Percentiles rank a stretch among this genome's conserved stretches.
phyloP scores from a whole-genome alignment of 1,284 basidiomycete species.

The Apiotrichum gracile region DNA sequence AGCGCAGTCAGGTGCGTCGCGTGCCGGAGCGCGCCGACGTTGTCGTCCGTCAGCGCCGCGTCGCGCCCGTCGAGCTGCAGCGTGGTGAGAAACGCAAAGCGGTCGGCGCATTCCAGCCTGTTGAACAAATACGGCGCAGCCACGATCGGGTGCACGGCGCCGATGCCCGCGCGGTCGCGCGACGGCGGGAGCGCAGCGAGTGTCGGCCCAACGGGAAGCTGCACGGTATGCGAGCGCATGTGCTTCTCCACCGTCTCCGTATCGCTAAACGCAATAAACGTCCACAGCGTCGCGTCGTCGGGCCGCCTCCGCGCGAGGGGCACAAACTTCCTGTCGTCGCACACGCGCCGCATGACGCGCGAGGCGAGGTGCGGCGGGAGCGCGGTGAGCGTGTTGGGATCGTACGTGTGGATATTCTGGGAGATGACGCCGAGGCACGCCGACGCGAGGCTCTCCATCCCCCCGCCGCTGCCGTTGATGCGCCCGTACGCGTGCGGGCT shows the following conservation, averaged over 20 bases:
- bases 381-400: constrained; percentile 12
- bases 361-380: constrained; percentile 17
- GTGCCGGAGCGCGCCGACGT: constrained; percentile 23
- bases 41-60: constrained; percentile 23
- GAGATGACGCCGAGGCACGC: constrained; percentile 28
- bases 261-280: constrained; percentile 21
- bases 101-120: neutral
- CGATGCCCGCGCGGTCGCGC: neutral
- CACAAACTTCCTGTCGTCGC: neutral
- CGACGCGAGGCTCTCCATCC: constrained; percentile 20
- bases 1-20: constrained; percentile 33
- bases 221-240: constrained; percentile 16
- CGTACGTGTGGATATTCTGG: constrained; percentile 24
- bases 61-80: constrained; percentile 26
- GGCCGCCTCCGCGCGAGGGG: constrained; percentile 12
- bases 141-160: constrained; percentile 26
- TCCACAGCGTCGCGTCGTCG: constrained; percentile 39
- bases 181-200: constrained; percentile 19
- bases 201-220: constrained; percentile 15
- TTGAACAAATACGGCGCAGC: constrained; percentile 25
- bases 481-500: constrained; percentile 1
- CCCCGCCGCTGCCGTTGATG: too few species aligned
- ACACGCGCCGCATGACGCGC: constrained; percentile 24
- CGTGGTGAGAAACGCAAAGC: constrained; percentile 28
- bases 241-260: constrained; percentile 11